Conservation (phyloP, 129 eudicot genomes). For the Lactuca saligna region DNA sequence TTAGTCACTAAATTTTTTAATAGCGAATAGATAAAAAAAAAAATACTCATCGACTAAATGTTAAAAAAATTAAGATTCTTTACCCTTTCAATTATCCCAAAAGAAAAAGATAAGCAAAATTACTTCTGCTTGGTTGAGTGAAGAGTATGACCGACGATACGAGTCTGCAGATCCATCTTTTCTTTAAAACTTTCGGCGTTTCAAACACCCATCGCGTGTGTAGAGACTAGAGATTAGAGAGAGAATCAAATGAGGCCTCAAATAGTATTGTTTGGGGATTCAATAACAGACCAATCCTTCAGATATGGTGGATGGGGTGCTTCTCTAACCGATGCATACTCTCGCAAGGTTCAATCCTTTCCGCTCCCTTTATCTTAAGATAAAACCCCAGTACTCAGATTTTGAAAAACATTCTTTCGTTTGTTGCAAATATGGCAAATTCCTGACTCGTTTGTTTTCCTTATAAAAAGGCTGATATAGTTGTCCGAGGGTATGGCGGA, state of each 20-base stretch:
- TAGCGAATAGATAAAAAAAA: too few relatives aligned
- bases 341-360: conserved; percentile 62
- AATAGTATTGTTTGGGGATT: conserved; percentile 79
- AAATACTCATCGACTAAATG: too few relatives aligned
- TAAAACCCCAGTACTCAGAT: not conserved
- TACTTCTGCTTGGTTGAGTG: too few relatives aligned
- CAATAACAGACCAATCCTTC: conserved; percentile 81
- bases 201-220: not conserved
- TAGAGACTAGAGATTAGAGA: not conserved
- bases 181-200: not conserved
- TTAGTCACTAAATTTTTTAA: too few relatives aligned
- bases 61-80: too few relatives aligned
- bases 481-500: conserved; percentile 88
- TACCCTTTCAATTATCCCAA: too few relatives aligned
- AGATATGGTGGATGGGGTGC: conserved; percentile 82
- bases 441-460: not conserved
- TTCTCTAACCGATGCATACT: conserved; percentile 65
- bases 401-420: not conserved
- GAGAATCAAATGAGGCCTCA: conserved; percentile 57
- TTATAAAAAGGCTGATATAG: conserved; percentile 68
- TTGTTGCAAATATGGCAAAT: conserved; percentile 1
- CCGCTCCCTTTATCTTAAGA: not conserved
- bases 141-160: not conserved
- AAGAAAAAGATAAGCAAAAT: too few relatives aligned
- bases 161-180: not conserved